phyloP scores from a whole-genome alignment of 495 filamentous ascomycete species.

The Penicillium malachiteum region DNA sequence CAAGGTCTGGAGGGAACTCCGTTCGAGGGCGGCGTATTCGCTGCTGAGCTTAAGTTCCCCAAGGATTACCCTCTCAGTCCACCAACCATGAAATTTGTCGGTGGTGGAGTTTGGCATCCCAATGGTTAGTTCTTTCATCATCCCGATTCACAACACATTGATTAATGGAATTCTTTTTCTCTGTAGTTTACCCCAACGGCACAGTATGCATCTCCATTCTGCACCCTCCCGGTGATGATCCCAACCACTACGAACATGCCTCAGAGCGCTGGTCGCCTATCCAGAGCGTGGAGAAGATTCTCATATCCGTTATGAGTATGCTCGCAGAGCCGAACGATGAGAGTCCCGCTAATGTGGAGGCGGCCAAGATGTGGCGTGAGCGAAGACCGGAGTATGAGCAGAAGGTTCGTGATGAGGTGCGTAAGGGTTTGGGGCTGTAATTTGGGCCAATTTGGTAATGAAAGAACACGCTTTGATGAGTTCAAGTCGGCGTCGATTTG shows the following conservation, averaged over 20 bases:
- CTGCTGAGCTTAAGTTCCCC: constrained; percentile 90
- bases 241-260: constrained; percentile 97
- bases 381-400: constrained; percentile 79
- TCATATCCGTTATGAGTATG: constrained; percentile 99
- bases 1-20: constrained; percentile 93
- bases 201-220: constrained; percentile 97
- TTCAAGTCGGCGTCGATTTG: constrained; percentile 12
- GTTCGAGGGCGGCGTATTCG: constrained; percentile 93
- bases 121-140: constrained; percentile 64
- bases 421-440: constrained; percentile 59
- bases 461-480: constrained; percentile 20
- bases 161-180: too few relatives aligned
- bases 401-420: constrained; percentile 77
- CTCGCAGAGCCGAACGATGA: constrained; percentile 98
- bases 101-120: constrained; percentile 87
- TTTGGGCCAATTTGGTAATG: background rate
- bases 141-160: background rate
- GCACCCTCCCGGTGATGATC: constrained; percentile 96
- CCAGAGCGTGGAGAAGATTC: constrained; percentile 96
- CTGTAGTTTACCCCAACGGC: constrained; percentile 82
- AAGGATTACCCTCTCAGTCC: constrained; percentile 93
- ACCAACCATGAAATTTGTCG: constrained; percentile 90
- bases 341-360: constrained; percentile 96
- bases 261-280: constrained; percentile 95
- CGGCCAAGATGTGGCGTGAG: constrained; percentile 98